Evolutionary conservation across 1,284 basidiomycete species (phyloP).

Genomic region (Sanghuangporus sanghuang): DNA sequence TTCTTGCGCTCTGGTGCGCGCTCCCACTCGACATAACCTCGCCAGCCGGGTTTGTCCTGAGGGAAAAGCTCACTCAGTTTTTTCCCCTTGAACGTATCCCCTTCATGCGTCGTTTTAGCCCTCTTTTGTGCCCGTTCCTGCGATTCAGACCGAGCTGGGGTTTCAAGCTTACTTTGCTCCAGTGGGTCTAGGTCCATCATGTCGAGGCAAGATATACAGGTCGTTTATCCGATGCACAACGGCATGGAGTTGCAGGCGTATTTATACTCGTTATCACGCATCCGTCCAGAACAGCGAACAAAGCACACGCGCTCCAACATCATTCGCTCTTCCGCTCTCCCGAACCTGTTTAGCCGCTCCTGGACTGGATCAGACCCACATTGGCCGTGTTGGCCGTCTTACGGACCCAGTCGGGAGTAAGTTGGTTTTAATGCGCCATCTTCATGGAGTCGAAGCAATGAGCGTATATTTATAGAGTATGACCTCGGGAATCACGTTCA

Average conservation of each 20-base stretch:
- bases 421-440: no score
- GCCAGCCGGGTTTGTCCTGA: conserved; percentile 14
- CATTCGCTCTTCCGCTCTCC: neutral
- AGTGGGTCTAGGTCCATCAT: neutral
- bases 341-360: neutral
- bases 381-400: neutral
- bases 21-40: conserved; percentile 41
- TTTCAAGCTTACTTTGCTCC: neutral
- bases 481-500: no score
- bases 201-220: neutral
- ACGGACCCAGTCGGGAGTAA: no score
- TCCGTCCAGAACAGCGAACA: neutral
- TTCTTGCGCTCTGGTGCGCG: conserved; percentile 39
- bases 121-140: neutral
- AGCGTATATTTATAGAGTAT: no score
- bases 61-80: conserved; percentile 15
- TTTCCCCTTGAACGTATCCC: conserved; percentile 7
- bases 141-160: no score
- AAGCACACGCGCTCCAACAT: neutral
- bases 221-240: neutral
- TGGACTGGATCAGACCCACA: neutral
- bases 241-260: neutral
- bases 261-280: no score
- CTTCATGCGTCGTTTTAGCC: neutral
- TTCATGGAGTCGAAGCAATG: no score